Percentiles rank a stretch among this genome's conserved stretches.
phyloP scores from a whole-genome alignment of 345 rosid species.

The Schrenkiella parvula region DNA sequence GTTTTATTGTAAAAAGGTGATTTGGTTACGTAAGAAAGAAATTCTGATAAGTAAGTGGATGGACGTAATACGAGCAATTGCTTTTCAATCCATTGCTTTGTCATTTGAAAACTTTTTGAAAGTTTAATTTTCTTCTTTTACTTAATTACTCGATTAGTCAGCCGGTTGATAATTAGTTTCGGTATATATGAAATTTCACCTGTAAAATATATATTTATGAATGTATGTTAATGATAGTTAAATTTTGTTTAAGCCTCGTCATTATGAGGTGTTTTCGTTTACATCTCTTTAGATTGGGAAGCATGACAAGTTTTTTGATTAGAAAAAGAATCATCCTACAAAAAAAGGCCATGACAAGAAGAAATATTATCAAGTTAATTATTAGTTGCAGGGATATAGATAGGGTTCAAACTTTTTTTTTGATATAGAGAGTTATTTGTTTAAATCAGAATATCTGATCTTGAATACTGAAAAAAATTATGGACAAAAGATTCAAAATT shows the following conservation, averaged over 20 bases:
- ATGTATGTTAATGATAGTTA: neutral
- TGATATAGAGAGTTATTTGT: no score
- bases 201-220: neutral
- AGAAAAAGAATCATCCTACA: neutral
- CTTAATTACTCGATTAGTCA: neutral
- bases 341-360: neutral
- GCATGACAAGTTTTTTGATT: neutral
- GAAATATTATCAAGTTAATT: neutral
- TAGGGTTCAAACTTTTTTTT: no score
- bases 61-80: slow-evolving; percentile 42
- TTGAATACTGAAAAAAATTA: no score
- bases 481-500: no score
- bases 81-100: slow-evolving; percentile 24
- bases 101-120: neutral
- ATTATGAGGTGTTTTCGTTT: neutral
- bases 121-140: neutral
- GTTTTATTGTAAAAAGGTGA: slow-evolving; percentile 10
- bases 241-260: neutral
- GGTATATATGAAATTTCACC: neutral
- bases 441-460: no score
- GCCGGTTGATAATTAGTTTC: neutral
- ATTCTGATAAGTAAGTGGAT: slow-evolving; percentile 37
- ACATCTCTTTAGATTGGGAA: neutral
- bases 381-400: no score
- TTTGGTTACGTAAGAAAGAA: slow-evolving; percentile 30